These are phyloP conservation scores for Trypanosoma theileri DNA, from an alignment of 208 protist species.

Conservation along the genomic window DNA sequence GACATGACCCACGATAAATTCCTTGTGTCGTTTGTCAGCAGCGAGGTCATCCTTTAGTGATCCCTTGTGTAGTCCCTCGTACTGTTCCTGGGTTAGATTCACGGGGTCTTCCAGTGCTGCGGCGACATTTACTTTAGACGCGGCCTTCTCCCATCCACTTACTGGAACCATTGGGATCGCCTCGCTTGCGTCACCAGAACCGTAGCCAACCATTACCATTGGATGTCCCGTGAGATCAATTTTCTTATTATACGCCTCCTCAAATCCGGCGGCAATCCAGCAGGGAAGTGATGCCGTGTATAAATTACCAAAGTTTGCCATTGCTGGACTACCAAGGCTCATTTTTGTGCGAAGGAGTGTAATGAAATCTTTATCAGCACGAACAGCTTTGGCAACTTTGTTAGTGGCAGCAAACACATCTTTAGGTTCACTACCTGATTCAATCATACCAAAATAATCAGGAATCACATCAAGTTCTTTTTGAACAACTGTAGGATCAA, in stretches of 20 bases:
- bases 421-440: slow-evolving; percentile 64
- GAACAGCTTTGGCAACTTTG: slow-evolving; percentile 80
- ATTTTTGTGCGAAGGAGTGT: slow-evolving; percentile 81
- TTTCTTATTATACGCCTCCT: slow-evolving; percentile 80
- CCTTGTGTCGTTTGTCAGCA: slow-evolving; percentile 52
- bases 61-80: slow-evolving; percentile 82
- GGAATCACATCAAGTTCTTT: slow-evolving; percentile 68
- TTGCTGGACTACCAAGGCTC: slow-evolving; percentile 82
- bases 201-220: slow-evolving; percentile 91
- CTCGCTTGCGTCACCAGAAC: slow-evolving; percentile 84
- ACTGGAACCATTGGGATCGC: slow-evolving; percentile 88
- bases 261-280: slow-evolving; percentile 88
- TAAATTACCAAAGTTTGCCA: slow-evolving; percentile 90
- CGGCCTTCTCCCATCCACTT: slow-evolving; percentile 73
- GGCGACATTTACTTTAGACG: slow-evolving; percentile 74
- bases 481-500: slow-evolving; percentile 42
- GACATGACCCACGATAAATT: slow-evolving; percentile 82
- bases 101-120: slow-evolving; percentile 71
- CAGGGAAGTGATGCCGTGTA: slow-evolving; percentile 91
- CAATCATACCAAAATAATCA: slow-evolving; percentile 81
- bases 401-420: slow-evolving; percentile 73
- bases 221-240: slow-evolving; percentile 81
- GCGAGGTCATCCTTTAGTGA: slow-evolving; percentile 72
- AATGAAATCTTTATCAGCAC: slow-evolving; percentile 80
- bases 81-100: slow-evolving; percentile 74